phyloP scores from a whole-genome alignment of 306 rosid species.

The Argentina anserina region DNA sequence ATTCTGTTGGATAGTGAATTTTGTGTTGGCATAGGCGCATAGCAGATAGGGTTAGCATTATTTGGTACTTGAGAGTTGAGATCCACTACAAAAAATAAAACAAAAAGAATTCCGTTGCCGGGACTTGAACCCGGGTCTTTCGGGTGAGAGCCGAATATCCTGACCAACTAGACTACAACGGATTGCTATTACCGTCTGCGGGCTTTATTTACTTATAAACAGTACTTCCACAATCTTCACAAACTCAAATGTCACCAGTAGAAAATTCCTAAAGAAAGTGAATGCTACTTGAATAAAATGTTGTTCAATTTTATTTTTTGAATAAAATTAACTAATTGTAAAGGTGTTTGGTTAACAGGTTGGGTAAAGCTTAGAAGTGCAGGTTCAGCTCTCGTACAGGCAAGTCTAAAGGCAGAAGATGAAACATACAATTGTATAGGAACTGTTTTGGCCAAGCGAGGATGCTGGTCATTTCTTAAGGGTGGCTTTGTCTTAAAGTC shows the following conservation, averaged over 20 bases:
- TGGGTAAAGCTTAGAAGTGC: constrained; percentile 61
- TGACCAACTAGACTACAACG: constrained; percentile 82
- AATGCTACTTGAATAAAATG: too few relatives aligned
- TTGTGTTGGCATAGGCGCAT: not conserved
- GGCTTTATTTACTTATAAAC: too few relatives aligned
- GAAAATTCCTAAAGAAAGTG: too few relatives aligned
- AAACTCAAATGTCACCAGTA: not conserved
- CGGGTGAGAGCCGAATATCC: constrained; percentile 85
- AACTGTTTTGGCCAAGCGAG: constrained; percentile 60
- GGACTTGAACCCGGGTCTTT: constrained; percentile 86
- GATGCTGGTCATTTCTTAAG: constrained; percentile 94
- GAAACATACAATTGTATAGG: constrained; percentile 54
- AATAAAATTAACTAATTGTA: too few relatives aligned
- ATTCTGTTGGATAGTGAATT: not conserved
- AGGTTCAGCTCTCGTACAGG: constrained; percentile 49
- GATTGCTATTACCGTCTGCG: too few relatives aligned
- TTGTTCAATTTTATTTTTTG: too few relatives aligned
- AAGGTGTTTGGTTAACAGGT: constrained; percentile 33
- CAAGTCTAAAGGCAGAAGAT: constrained; percentile 47
- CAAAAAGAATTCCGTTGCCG: constrained; percentile 50
- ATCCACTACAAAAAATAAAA: too few relatives aligned
- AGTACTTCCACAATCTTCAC: too few relatives aligned
- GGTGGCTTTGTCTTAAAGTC: constrained; percentile 69
- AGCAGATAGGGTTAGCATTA: not conserved
- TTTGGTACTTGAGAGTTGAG: too few relatives aligned